phyloP scores from a whole-genome alignment of 2,329 filamentous ascomycete species.

The Whalleya microplaca region DNA sequence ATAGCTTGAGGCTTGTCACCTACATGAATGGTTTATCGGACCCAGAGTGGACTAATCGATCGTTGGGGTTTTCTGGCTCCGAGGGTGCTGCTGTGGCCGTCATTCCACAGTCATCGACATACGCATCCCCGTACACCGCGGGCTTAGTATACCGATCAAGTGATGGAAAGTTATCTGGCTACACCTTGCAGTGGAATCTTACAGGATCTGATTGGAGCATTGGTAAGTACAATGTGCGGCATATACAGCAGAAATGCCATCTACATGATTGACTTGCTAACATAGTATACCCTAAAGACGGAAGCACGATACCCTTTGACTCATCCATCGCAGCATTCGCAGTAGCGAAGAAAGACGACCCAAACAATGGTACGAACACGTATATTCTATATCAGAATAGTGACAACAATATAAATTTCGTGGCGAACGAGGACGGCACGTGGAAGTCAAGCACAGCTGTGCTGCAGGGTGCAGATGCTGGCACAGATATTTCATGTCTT shows the following conservation, averaged over 20 bases:
- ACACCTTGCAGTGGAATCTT: not conserved
- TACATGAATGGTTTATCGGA: not conserved
- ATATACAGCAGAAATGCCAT: not conserved
- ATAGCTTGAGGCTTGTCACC: conserved; percentile 4
- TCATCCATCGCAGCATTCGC: conserved; percentile 2
- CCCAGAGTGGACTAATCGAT: conserved; percentile 1
- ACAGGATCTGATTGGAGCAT: not conserved
- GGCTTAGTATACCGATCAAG: not conserved
- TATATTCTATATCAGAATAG: conserved; percentile 6
- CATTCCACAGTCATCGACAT: conserved; percentile 1
- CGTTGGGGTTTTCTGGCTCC: conserved; percentile 3
- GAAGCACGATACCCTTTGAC: not conserved
- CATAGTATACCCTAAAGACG: not conserved
- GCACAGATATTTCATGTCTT: conserved; percentile 4
- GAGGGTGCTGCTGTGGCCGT: conserved; percentile 2
- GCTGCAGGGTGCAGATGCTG: conserved; percentile 3
- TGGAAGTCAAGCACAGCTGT: not conserved
- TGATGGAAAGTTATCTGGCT: not conserved
- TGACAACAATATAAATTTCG: conserved; percentile 3
- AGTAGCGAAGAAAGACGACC: conserved; percentile 2
- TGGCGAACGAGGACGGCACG: not conserved
- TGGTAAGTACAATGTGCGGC: not conserved
- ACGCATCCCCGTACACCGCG: not conserved
- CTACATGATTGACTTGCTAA: not conserved
- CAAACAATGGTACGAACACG: not conserved